Conservation (phyloP, 2,329 filamentous ascomycete genomes). For the Amauroascus niger region DNA sequence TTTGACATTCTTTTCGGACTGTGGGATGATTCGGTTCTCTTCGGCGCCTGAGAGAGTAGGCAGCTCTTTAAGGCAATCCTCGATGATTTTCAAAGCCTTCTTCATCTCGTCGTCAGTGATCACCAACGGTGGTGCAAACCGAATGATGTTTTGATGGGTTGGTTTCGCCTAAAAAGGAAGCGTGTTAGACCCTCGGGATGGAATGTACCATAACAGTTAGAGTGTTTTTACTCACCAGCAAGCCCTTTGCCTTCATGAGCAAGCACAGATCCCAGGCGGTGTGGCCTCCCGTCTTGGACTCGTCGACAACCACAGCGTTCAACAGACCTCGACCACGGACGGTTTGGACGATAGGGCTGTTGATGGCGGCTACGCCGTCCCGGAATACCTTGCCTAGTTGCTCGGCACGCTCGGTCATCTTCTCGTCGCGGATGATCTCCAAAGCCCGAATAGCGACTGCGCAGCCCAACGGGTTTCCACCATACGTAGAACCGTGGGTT, state of each 20-base stretch:
- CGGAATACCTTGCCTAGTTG: constrained; percentile 74
- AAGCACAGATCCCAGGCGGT: constrained; percentile 95
- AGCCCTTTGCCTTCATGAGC: constrained; percentile 86
- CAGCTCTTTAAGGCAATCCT: constrained; percentile 70
- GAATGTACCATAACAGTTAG: neutral
- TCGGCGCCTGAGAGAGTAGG: constrained; percentile 50
- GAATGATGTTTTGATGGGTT: constrained; percentile 96
- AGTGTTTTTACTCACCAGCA: constrained; percentile 57
- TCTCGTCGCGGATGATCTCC: constrained; percentile 86
- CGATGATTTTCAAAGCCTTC: constrained; percentile 67
- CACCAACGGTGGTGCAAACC: constrained; percentile 89
- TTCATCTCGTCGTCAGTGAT: constrained; percentile 82
- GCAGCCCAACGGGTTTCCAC: constrained; percentile 89
- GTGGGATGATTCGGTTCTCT: constrained; percentile 48
- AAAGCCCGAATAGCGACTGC: constrained; percentile 91
- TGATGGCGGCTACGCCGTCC: constrained; percentile 62
- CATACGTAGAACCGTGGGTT: constrained; percentile 97
- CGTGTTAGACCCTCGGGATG: neutral
- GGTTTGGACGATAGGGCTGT: constrained; percentile 67
- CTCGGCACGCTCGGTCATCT: constrained; percentile 74
- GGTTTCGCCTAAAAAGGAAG: constrained; percentile 69
- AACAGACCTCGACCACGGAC: constrained; percentile 88
- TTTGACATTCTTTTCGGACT: constrained; percentile 46
- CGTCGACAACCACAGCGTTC: constrained; percentile 94
- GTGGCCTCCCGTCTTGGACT: constrained; percentile 71